Evolutionary conservation across 2,329 filamentous ascomycete species (phyloP).

Genomic region (Fusarium vanettenii): DNA sequence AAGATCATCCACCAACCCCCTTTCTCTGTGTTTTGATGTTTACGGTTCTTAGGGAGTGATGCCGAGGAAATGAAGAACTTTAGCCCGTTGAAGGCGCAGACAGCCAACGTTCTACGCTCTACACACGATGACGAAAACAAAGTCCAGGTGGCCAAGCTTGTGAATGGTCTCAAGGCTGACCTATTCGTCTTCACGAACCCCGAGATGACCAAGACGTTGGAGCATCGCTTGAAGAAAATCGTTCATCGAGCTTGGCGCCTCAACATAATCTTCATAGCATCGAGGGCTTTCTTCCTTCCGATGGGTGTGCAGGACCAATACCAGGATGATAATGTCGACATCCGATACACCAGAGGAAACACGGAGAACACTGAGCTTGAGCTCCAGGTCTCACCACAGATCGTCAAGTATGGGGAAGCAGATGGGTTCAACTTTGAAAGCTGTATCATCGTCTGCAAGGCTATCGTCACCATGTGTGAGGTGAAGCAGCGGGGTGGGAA

Average conservation of each 20-base stretch:
- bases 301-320: not conserved
- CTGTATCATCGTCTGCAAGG: not conserved
- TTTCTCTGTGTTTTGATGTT: not conserved
- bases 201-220: not conserved
- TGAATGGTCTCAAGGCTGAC: not conserved
- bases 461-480: slow-evolving; percentile 7
- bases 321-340: not conserved
- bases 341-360: not conserved
- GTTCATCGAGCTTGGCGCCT: slow-evolving; percentile 1
- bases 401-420: slow-evolving; percentile 26
- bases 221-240: not conserved
- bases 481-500: not conserved
- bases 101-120: not conserved
- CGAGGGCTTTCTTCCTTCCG: slow-evolving; percentile 21
- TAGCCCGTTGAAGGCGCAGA: slow-evolving; percentile 18
- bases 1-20: not conserved
- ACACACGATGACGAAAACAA: not conserved
- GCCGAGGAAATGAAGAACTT: slow-evolving; percentile 8
- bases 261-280: slow-evolving; percentile 18
- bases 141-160: not conserved
- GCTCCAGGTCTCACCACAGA: slow-evolving; percentile 19
- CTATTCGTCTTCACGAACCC: slow-evolving; percentile 22
- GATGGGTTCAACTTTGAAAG: slow-evolving; percentile 19
- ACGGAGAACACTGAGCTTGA: not conserved
- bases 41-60: slow-evolving; percentile 4